Base-by-base conservation (phyloP, 768 basidiomycete genomes). In the Mycena chlorophos region DNA sequence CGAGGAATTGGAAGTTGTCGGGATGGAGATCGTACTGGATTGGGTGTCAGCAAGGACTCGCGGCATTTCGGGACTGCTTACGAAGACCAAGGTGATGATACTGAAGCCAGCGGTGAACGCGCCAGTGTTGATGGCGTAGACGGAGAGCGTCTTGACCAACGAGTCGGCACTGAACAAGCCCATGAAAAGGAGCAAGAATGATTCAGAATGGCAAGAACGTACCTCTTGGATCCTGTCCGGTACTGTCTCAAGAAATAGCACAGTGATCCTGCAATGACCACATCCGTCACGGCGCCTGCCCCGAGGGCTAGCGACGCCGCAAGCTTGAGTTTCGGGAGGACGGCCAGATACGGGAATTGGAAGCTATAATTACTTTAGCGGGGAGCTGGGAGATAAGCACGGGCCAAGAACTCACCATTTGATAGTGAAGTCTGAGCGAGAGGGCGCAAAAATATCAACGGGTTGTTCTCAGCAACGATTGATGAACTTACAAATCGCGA, bases 41-140 rank as follows among this genome's bases (percentile, higher is more conserved):
- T 5, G 51, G 52, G 17, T 46, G 37, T 17, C 61, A 52, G 49
- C 28, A 45, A 39, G 16, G 8, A 20, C 5, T 5, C 23, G 30
- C 45, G 2, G 40, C 19, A 4, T 13, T 17, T 26, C 19, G 16
- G 10, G 8, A 59, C n/a, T n/a, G n/a, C 70, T 43, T 58, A 75
- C 76, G 47, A 77, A 61, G 25, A 74, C 60, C 40, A 78, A 51
- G 2, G 74, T 75, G 23, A 64, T 65, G 17, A 78, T 56, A 60
- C 80, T 78, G 63, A 78, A 58, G 5, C 74, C 71, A 38, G 81
- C 81, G 55, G 48, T 56, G 39, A 53, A 37, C 5, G 73, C 70
- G 19, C 86, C 86, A 0, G 85, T 87, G 56, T 82, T 85, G 39
- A 87, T 69, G 17, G 85, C 84, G 54, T 85, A 85, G 19, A 83